Percentiles rank a stretch among this genome's conserved stretches.
These are phyloP conservation scores for Aspergillus udagawae DNA, from an alignment of 2,329 filamentous ascomycete genomes.

Conservation along the genomic window DNA sequence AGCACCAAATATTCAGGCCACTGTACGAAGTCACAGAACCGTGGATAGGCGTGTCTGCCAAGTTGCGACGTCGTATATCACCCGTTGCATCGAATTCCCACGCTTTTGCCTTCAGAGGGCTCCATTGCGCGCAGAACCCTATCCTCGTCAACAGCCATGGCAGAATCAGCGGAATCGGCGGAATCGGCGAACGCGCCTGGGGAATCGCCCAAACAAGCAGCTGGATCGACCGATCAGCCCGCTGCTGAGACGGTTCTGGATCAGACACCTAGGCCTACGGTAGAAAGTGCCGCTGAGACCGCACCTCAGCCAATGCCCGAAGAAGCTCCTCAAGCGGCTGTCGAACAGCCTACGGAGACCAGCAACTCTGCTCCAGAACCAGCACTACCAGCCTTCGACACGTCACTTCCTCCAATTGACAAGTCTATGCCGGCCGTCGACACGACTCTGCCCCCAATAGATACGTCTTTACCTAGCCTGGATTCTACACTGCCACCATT, in stretches of 20 bases:
- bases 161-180: constrained; percentile 15
- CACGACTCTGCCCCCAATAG: constrained; percentile 22
- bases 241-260: neutral
- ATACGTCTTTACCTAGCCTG: constrained; percentile 22
- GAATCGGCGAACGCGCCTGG: constrained; percentile 16
- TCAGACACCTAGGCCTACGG: constrained; percentile 1
- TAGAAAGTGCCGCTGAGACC: neutral
- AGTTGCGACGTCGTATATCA: neutral
- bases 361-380: constrained; percentile 8
- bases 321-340: neutral
- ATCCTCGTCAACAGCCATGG: constrained; percentile 10
- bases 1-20: neutral
- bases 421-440: constrained; percentile 25
- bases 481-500: constrained; percentile 27
- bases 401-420: constrained; percentile 21
- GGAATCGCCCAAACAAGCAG: constrained; percentile 14
- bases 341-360: neutral
- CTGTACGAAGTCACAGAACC: neutral
- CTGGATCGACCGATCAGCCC: constrained; percentile 8
- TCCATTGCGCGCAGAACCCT: neutral
- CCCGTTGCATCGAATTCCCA: neutral
- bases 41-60: neutral
- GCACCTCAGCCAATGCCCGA: neutral
- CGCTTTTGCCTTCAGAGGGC: neutral
- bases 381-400: constrained; percentile 13